Base-by-base conservation (phyloP, 768 basidiomycete species). In the Daedalea quercina region DNA sequence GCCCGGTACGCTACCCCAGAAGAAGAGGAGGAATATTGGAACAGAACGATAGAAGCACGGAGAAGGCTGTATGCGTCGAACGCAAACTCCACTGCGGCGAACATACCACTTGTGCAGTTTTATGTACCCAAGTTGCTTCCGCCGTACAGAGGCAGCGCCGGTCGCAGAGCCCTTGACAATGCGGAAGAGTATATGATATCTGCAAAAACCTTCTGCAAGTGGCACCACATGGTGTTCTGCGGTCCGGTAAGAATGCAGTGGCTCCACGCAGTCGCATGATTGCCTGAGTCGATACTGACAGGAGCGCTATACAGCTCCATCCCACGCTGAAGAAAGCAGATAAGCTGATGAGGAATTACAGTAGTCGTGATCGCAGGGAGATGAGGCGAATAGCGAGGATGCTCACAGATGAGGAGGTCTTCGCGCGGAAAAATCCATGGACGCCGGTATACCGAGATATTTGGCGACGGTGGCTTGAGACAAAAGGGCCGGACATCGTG, bases 181-280 rank as follows among this genome's bases (percentile, higher is more conserved):
- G 57, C 53, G 3, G 56, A 22, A 15, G 67, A 63, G 37, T 63
- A 65, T 41, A 52, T 61, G 23, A 54, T 76, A 31, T 65, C 73
- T 1, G 60, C 69, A 9, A 65, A 55, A 41, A 62, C 60, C 9
- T 71, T 72, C 54, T 74, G 70, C 52, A 77, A 76, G 57, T 77
- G 75, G 76, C 74, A 77, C 50, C 62, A 69, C 11, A 73, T 77
- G 70, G 73, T 75, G 22, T 75, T 71, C 47, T 69, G 58, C 19
- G 65, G 68, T 17, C 55, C 70, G 58, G 76, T 77, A 51, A 60
- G 73, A 59, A 25, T 44, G 28, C 28, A 31, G 28, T 4, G 28
- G 28, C n/a, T n/a, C n/a, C n/a, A n/a, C 28, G 24, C 17, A 9
- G 13, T 20, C 34, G n/a, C n/a, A n/a, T n/a, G n/a, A 37, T 9